phyloP scores from a whole-genome alignment of 148 eudicot genomes.

The Rhododendron williamsianum region DNA sequence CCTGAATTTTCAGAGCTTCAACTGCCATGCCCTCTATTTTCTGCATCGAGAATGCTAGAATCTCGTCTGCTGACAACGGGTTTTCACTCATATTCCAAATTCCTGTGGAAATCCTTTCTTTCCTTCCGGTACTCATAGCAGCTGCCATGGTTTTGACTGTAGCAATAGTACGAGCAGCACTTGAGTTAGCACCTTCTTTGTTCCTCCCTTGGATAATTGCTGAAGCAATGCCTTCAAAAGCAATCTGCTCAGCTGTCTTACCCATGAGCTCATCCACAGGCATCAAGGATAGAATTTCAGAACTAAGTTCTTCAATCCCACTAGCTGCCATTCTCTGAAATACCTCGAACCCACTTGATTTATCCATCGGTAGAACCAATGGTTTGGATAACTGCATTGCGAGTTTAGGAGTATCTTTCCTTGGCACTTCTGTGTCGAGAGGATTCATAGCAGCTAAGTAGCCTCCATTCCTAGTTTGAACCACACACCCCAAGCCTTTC shows the following conservation, averaged over 20 bases:
- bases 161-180: conserved; percentile 70
- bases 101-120: conserved; percentile 74
- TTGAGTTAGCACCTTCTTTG: conserved; percentile 93
- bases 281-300: conserved; percentile 60
- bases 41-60: conserved; percentile 70
- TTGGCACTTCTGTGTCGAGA: conserved; percentile 37
- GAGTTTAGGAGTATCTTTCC: conserved; percentile 78
- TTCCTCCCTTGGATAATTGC: conserved; percentile 81
- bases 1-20: conserved; percentile 82
- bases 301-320: conserved; percentile 64
- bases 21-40: conserved; percentile 78
- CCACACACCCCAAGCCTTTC: conserved; percentile 84
- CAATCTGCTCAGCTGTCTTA: conserved; percentile 88
- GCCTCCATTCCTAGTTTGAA: conserved; percentile 87
- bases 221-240: conserved; percentile 97
- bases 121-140: conserved; percentile 65
- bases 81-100: conserved; percentile 79
- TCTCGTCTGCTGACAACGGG: conserved; percentile 55
- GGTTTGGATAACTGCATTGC: conserved; percentile 87
- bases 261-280: conserved; percentile 75
- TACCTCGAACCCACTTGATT: conserved; percentile 55
- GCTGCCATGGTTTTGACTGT: conserved; percentile 65
- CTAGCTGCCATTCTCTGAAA: conserved; percentile 71
- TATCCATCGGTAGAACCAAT: conserved; percentile 43
- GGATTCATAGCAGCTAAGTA: conserved; percentile 81